Evolutionary conservation across 805 yeast species (phyloP).

Genomic region (Nakazawaea holstii): DNA sequence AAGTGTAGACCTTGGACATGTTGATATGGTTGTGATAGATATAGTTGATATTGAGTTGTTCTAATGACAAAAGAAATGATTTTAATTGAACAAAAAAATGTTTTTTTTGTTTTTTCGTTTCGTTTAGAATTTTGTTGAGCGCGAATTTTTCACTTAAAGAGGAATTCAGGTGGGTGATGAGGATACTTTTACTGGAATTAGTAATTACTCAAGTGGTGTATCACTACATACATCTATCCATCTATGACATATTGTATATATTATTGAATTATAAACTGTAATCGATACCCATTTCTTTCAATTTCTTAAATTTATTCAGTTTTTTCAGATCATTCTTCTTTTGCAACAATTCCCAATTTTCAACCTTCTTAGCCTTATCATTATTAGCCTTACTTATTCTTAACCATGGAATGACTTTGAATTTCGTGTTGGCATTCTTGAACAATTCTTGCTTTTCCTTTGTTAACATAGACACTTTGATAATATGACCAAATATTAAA

Average conservation of each 20-base stretch:
- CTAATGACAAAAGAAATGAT: constrained; percentile 6
- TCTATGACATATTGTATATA: too few species aligned
- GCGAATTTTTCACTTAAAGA: constrained; percentile 21
- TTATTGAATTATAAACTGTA: constrained; percentile 33
- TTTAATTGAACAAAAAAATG: constrained; percentile 6
- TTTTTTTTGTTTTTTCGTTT: background rate
- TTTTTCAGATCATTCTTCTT: constrained; percentile 37
- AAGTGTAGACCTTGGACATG: constrained; percentile 50
- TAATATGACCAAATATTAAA: constrained; percentile 77
- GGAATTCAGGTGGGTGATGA: background rate
- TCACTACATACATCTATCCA: background rate
- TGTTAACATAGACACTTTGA: constrained; percentile 56
- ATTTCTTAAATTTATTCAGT: constrained; percentile 39
- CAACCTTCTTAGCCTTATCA: constrained; percentile 53
- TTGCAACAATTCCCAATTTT: constrained; percentile 50
- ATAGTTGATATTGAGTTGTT: too few species aligned
- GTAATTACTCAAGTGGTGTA: too few species aligned
- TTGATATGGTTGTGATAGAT: background rate
- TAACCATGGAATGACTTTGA: constrained; percentile 54
- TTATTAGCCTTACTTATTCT: constrained; percentile 46
- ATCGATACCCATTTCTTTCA: constrained; percentile 56
- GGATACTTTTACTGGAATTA: too few species aligned
- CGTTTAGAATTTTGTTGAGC: background rate
- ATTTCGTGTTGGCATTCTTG: constrained; percentile 48
- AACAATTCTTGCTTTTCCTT: constrained; percentile 53